Conservation (phyloP, 805 yeast genomes). For the Candida silvicultrix region DNA sequence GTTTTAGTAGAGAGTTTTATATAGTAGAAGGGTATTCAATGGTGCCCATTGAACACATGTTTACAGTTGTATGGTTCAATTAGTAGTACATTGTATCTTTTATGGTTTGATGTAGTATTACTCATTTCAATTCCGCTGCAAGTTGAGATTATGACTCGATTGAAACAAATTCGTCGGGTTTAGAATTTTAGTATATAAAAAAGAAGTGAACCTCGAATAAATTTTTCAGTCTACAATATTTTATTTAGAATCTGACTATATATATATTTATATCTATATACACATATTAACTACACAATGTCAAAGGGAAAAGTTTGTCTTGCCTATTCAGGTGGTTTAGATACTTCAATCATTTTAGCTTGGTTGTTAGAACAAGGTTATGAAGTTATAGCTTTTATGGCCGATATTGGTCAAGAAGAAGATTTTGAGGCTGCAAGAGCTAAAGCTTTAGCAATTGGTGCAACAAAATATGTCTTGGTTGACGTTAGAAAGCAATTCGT, state of each 20-base stretch:
- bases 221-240: not conserved
- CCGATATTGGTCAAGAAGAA: constrained; percentile 99
- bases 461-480: constrained; percentile 87
- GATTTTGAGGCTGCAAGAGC: constrained; percentile 96
- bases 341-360: constrained; percentile 95
- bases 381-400: constrained; percentile 97
- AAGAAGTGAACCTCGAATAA: not conserved
- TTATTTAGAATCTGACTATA: not conserved
- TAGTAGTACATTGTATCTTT: too few species aligned
- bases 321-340: constrained; percentile 99
- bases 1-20: too few species aligned
- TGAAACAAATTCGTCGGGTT: not conserved
- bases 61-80: too few species aligned
- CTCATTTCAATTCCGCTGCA: too few species aligned
- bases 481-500: constrained; percentile 96
- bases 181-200: not conserved
- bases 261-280: too few species aligned
- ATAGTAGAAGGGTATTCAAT: too few species aligned
- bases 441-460: constrained; percentile 96
- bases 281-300: constrained; percentile 41
- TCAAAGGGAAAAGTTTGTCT: constrained; percentile 98
- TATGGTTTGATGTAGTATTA: not conserved
- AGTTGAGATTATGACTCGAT: not conserved
- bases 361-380: constrained; percentile 98
- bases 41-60: too few species aligned